Conservation (phyloP, 2,329 filamentous ascomycete species). For the Bimuria novae-zelandiae region DNA sequence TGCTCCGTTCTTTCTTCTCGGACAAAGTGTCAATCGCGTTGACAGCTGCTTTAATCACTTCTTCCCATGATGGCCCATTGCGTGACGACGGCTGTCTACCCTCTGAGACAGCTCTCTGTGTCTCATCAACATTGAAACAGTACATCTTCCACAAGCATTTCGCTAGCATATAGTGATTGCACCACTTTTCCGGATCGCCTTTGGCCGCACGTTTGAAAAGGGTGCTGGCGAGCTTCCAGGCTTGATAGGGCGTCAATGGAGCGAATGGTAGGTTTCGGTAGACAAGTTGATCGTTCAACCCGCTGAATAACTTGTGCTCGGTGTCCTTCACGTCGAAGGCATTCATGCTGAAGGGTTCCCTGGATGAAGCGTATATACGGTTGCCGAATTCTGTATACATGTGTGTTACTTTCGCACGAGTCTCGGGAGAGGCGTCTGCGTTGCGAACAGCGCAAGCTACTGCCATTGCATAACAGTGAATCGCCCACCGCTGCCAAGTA, state of each 20-base stretch:
- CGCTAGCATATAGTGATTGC: constrained; percentile 69
- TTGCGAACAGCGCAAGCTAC: constrained; percentile 64
- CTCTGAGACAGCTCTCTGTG: constrained; percentile 35
- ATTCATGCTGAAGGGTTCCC: constrained; percentile 70
- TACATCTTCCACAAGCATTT: constrained; percentile 78
- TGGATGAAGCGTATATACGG: constrained; percentile 69
- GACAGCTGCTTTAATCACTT: constrained; percentile 62
- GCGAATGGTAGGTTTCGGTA: constrained; percentile 59
- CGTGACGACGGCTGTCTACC: constrained; percentile 29
- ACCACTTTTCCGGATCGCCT: constrained; percentile 66
- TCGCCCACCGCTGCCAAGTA: constrained; percentile 75
- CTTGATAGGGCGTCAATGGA: constrained; percentile 62
- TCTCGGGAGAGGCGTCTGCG: constrained; percentile 59
- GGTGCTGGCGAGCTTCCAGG: constrained; percentile 67
- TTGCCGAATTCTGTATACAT: constrained; percentile 71
- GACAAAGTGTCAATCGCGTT: constrained; percentile 66
- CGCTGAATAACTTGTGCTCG: constrained; percentile 65
- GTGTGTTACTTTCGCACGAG: constrained; percentile 62
- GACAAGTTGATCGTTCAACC: constrained; percentile 55
- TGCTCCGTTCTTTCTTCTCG: constrained; percentile 62
- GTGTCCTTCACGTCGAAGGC: constrained; percentile 64
- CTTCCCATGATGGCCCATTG: constrained; percentile 39
- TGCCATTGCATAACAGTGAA: constrained; percentile 78
- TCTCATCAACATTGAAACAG: constrained; percentile 48
- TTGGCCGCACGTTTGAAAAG: constrained; percentile 64